Evolutionary conservation across 805 yeast species (phyloP).

Genomic region (Nakazawaea wyomingensis): DNA sequence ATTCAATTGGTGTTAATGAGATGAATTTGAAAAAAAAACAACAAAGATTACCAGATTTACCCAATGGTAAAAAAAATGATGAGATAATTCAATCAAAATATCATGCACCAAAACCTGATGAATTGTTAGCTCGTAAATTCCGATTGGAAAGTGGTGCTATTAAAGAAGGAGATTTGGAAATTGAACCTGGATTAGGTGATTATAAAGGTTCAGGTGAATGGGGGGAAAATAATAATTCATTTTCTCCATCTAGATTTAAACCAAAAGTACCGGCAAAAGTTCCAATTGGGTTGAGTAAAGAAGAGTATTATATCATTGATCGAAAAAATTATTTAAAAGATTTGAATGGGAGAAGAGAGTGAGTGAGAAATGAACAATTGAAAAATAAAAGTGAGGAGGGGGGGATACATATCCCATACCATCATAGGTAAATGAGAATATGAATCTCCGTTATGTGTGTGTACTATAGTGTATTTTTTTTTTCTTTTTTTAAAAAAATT

Average conservation of each 20-base stretch:
- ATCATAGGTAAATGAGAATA: no score
- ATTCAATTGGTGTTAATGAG: conserved; percentile 7
- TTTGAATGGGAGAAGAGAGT: conserved; percentile 11
- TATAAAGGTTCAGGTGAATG: conserved; percentile 15
- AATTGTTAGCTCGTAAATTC: conserved; percentile 14
- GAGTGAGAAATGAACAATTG: no score
- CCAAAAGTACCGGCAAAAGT: conserved; percentile 16
- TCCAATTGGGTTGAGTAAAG: conserved; percentile 14
- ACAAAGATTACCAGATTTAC: conserved; percentile 6
- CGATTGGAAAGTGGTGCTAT: conserved; percentile 11
- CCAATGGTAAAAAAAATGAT: conserved; percentile 18
- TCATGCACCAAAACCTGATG: conserved; percentile 46
- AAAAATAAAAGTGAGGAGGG: no score
- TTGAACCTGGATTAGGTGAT: conserved; percentile 13
- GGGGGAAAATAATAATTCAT: not conserved
- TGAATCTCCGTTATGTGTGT: no score
- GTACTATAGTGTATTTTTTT: no score
- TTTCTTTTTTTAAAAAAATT: no score
- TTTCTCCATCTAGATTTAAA: conserved; percentile 10
- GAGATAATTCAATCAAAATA: conserved; percentile 30
- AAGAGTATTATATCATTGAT: conserved; percentile 13
- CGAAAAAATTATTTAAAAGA: conserved; percentile 10
- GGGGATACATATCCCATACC: no score
- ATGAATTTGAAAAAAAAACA: not conserved
- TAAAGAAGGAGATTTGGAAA: conserved; percentile 11